These are phyloP conservation scores for Panaeolus cyanescens DNA, from an alignment of 768 basidiomycete genomes.

Conservation along the genomic window DNA sequence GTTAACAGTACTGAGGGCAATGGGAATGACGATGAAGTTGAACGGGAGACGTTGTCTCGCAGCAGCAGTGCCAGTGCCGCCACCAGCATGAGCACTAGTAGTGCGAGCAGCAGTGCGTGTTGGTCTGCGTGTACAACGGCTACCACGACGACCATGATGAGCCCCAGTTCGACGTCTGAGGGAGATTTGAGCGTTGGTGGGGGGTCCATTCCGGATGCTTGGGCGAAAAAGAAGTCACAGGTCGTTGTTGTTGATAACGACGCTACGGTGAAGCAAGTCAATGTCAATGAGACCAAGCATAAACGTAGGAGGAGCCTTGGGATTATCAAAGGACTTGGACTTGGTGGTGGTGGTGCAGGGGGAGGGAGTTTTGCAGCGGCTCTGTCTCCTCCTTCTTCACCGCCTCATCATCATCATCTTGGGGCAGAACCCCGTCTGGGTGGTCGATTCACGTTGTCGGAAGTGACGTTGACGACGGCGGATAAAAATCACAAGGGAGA, in stretches of 20 bases:
- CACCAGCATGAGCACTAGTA: neutral
- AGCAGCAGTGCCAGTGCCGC: neutral
- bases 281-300: neutral
- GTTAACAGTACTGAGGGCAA: neutral
- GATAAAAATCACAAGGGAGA: too few species aligned
- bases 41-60: neutral
- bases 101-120: neutral
- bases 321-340: neutral
- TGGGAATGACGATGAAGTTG: neutral
- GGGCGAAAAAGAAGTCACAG: neutral
- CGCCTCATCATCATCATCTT: too few species aligned
- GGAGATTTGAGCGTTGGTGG: neutral
- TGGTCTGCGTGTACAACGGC: neutral
- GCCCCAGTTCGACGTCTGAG: neutral
- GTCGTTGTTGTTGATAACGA: too few species aligned
- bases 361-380: too few species aligned
- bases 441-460: too few species aligned
- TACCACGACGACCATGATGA: neutral
- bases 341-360: too few species aligned
- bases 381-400: too few species aligned
- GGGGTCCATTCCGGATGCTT: neutral
- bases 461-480: too few species aligned
- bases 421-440: too few species aligned
- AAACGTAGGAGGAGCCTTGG: neutral
- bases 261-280: neutral